Base-by-base conservation (phyloP, 257 asterid genomes). In the Marsdenia floribunda region DNA sequence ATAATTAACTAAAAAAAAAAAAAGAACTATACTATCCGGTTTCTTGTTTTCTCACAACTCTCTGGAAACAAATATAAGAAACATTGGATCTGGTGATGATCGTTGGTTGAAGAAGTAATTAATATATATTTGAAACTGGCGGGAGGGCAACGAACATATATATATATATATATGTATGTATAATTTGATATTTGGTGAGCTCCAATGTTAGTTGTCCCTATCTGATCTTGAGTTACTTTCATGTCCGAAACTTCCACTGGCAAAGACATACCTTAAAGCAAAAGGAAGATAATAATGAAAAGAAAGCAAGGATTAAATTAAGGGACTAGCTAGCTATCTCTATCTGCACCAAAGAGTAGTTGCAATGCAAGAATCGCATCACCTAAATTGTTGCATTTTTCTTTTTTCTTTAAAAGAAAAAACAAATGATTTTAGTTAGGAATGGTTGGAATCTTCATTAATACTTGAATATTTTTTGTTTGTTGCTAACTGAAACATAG, bases 341-440 rank as follows among this genome's bases (percentile, higher is more conserved):
- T 85, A 77, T 76, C 78, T 81, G 68, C 90, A 89, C 87, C 89
- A 80, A 83, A 87, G 80, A 81, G 90, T 88, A 64, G 97, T 90
- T 91, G 95, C 80, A 84, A 82, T 86, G 94, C 86, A 71, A 73
- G 81, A 66, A 79, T 86, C 88, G 33, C 33, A 81, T 77, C 86
- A 87, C 94, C 96, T 87, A 87, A 79, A 46, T 65, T 71, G 57
- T 74, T 59, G 73, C 44, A 29, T 15, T 16, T 29, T 19, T 19
- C 19, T 55, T 53, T 7, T 5, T 26, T 21, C 21, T 18, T 7
- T 13, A 6, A 0, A 18, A 71, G 38, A 54, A 16, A 21, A 50
- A 26, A 50, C 38, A 35, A 33, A 63, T 29, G 47, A 15, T 64
- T 64, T 66, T 66, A 19, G 71, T 38, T 66, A 38, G 71, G 18